Conservation (phyloP, 1,139 yeast genomes). For the Saccharomyces pastorianus region DNA sequence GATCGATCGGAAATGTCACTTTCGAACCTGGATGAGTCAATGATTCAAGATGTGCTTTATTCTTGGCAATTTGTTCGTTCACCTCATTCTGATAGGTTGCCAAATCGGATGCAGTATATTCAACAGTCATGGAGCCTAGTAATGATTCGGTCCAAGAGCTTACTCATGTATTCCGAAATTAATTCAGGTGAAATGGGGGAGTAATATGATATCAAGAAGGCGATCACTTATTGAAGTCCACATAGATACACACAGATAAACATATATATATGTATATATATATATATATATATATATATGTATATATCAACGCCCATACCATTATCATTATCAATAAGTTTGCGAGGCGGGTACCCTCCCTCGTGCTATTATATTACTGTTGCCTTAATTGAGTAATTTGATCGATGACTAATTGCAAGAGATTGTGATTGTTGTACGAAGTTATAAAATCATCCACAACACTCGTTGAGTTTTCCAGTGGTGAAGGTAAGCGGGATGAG, state of each 20-base stretch:
- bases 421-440: neutral
- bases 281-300: neutral
- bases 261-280: neutral
- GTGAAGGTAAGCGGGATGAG: neutral
- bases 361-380: neutral
- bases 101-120: neutral
- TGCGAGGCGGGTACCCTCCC: neutral
- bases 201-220: too few species aligned
- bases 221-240: too few species aligned
- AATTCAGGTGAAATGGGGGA: neutral
- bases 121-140: neutral
- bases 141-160: neutral
- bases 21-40: constrained; percentile 32
- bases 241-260: neutral
- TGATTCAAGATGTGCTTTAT: constrained; percentile 30
- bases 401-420: neutral
- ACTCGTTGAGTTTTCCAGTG: neutral
- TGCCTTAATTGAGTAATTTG: neutral
- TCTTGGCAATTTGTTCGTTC: constrained; percentile 22
- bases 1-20: constrained; percentile 22
- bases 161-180: neutral
- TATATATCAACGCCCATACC: neutral
- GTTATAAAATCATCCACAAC: neutral
- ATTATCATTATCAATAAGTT: neutral
- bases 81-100: constrained; percentile 20